These are phyloP conservation scores for Phytophthora quininea DNA, from an alignment of 352 stramenopile genomes.

Conservation along the genomic window DNA sequence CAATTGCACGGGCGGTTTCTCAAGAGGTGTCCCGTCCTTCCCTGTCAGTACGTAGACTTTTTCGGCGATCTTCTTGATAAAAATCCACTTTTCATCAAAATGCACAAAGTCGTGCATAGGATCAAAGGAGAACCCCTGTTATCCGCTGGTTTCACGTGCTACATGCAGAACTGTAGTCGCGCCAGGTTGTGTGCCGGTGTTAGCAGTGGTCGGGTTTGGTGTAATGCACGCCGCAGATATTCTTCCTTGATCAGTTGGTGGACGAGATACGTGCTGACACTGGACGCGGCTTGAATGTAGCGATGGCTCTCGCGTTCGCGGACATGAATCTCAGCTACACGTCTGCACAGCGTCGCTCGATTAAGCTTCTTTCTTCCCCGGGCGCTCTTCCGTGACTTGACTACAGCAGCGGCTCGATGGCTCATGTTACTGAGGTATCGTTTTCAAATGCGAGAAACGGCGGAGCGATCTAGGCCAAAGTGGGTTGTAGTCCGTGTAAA, in stretches of 20 bases:
- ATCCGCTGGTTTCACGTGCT: background rate
- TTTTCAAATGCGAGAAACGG: too few relatives aligned
- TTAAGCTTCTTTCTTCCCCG: slow-evolving; percentile 3
- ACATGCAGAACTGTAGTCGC: background rate
- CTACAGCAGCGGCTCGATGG: slow-evolving; percentile 1
- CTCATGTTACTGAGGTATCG: too few relatives aligned
- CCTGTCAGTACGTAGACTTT: slow-evolving; percentile 6
- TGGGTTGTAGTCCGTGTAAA: too few relatives aligned
- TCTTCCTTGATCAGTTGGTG: slow-evolving; percentile 9
- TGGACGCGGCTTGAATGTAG: background rate
- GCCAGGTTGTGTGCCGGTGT: background rate
- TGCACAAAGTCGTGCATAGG: slow-evolving; percentile 8
- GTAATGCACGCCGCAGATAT: slow-evolving; percentile 3
- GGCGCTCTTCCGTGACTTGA: background rate
- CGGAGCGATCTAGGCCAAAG: too few relatives aligned
- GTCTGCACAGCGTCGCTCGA: background rate
- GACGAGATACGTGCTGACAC: background rate
- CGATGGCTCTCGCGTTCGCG: slow-evolving; percentile 5
- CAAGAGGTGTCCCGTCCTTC: background rate
- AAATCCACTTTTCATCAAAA: slow-evolving; percentile 14
- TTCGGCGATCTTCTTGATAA: slow-evolving; percentile 6
- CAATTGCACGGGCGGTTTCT: background rate
- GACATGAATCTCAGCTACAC: background rate
- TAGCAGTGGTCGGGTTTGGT: slow-evolving; percentile 6
- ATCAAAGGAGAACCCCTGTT: background rate